Conservation (phyloP, 768 basidiomycete species). For the Sporobolomyces phaffii region DNA sequence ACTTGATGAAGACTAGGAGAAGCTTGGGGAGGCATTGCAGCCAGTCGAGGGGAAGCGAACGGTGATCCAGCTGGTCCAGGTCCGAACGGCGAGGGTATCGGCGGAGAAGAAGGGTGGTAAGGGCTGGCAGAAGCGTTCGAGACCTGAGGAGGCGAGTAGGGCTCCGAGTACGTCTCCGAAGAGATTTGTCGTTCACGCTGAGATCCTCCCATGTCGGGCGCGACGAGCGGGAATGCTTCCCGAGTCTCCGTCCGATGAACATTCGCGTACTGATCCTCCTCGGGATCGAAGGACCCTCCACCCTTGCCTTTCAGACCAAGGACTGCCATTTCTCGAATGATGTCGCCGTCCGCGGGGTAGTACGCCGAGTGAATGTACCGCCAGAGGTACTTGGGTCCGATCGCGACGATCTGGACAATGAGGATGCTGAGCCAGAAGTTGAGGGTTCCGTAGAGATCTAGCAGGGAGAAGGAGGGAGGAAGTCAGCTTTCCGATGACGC, state of each 20-base stretch:
- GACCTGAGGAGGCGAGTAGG: not conserved
- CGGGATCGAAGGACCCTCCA: not conserved
- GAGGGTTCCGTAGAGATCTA: slow-evolving; percentile 67
- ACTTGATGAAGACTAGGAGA: not conserved
- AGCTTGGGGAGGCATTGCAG: not conserved
- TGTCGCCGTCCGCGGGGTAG: slow-evolving; percentile 74
- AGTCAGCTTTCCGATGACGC: not conserved
- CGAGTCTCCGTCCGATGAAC: not conserved
- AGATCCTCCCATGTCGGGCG: slow-evolving; percentile 7
- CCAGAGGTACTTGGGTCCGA: slow-evolving; percentile 73
- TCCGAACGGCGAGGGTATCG: slow-evolving; percentile 23
- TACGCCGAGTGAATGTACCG: slow-evolving; percentile 68
- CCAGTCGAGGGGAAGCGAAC: slow-evolving; percentile 10
- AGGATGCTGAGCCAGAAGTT: slow-evolving; percentile 78
- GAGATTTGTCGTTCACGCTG: slow-evolving; percentile 7
- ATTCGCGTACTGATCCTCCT: not conserved
- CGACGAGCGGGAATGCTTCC: slow-evolving; percentile 12
- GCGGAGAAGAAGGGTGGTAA: not conserved
- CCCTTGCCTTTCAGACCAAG: not conserved
- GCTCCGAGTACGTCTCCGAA: slow-evolving; percentile 1
- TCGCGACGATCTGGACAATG: slow-evolving; percentile 62
- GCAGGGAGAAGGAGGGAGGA: slow-evolving; percentile 49
- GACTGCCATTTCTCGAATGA: slow-evolving; percentile 63
- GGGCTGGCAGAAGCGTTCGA: not conserved
- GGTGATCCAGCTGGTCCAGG: not conserved